A percentile compares a stretch with the other conserved stretches of the same genome.
These are phyloP conservation scores for Venturiaceae sp. DNA, from an alignment of 2,329 filamentous ascomycete species.

Conservation along the genomic window DNA sequence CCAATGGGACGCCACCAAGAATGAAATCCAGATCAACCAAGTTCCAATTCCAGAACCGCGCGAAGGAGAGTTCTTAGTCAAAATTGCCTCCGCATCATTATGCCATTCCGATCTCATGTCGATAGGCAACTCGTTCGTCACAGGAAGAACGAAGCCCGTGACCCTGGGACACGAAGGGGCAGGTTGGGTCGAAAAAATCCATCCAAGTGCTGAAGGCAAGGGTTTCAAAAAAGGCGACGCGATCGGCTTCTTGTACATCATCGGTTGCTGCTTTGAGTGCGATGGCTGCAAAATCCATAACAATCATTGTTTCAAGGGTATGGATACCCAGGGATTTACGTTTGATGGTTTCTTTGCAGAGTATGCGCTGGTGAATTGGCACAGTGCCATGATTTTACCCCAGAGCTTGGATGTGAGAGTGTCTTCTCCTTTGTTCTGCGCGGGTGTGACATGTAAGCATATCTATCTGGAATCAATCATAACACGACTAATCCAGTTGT, in stretches of 20 bases:
- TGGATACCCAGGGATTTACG: conserved; percentile 9
- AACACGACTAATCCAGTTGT: too few species aligned
- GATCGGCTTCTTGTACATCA: conserved; percentile 21
- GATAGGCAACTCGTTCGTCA: conserved; percentile 23
- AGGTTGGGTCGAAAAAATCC: conserved; percentile 18
- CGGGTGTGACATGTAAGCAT: conserved; percentile 26
- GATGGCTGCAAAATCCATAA: conserved; percentile 14
- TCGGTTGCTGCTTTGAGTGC: conserved; percentile 23
- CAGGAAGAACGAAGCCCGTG: conserved; percentile 19
- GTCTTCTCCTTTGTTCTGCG: conserved; percentile 36
- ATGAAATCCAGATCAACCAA: conserved; percentile 30
- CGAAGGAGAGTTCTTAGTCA: conserved; percentile 30
- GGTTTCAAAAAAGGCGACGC: conserved; percentile 20
- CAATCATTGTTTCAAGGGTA: neutral
- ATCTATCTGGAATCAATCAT: conserved; percentile 3
- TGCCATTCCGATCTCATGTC: conserved; percentile 30
- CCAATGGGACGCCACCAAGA: conserved; percentile 20
- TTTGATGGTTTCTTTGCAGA: conserved; percentile 38
- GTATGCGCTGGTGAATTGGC: conserved; percentile 36
- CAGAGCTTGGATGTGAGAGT: conserved; percentile 23
- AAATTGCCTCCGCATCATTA: conserved; percentile 27
- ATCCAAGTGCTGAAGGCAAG: conserved; percentile 12
- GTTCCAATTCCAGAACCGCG: conserved; percentile 33
- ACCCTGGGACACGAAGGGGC: conserved; percentile 24
- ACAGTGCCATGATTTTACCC: conserved; percentile 33